phyloP scores from a whole-genome alignment of 495 filamentous ascomycete species.

The Clavariopsis aquatica region DNA sequence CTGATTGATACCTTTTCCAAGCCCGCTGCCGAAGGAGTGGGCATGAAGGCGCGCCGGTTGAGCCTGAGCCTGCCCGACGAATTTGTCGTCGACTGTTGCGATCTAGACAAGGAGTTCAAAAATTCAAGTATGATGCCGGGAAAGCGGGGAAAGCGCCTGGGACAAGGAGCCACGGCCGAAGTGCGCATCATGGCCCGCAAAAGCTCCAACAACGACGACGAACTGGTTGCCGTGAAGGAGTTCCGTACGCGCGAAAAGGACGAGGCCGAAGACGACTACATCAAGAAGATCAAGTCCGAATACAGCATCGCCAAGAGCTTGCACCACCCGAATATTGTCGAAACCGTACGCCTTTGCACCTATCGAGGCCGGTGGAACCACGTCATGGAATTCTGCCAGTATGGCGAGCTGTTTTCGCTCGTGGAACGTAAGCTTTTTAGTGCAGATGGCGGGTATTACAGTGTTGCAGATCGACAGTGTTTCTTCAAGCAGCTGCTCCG shows the following conservation, averaged over 20 bases:
- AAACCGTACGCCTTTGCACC: constrained; percentile 68
- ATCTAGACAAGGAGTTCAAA: constrained; percentile 61
- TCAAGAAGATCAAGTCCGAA: constrained; percentile 78
- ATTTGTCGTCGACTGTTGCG: constrained; percentile 63
- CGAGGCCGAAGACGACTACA: constrained; percentile 67
- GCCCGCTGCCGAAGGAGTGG: constrained; percentile 60
- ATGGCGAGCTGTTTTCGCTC: constrained; percentile 71
- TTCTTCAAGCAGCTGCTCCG: constrained; percentile 79
- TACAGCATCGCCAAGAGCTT: constrained; percentile 75
- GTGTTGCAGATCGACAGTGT: constrained; percentile 62
- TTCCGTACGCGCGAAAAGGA: constrained; percentile 64
- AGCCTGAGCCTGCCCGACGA: constrained; percentile 65
- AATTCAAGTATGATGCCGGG: constrained; percentile 60
- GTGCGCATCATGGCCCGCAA: constrained; percentile 68
- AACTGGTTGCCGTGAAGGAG: constrained; percentile 75
- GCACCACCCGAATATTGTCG: constrained; percentile 77
- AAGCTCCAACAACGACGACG: constrained; percentile 49
- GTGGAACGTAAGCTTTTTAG: constrained; percentile 55
- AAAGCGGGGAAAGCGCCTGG: constrained; percentile 54
- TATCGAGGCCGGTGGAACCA: constrained; percentile 69
- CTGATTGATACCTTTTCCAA: constrained; percentile 44
- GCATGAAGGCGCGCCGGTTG: constrained; percentile 65
- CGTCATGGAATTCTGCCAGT: constrained; percentile 80
- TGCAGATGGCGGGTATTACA: constrained; percentile 52
- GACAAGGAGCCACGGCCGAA: constrained; percentile 70